Base-by-base conservation (phyloP, 306 rosid genomes). In the Trifolium dubium region DNA sequence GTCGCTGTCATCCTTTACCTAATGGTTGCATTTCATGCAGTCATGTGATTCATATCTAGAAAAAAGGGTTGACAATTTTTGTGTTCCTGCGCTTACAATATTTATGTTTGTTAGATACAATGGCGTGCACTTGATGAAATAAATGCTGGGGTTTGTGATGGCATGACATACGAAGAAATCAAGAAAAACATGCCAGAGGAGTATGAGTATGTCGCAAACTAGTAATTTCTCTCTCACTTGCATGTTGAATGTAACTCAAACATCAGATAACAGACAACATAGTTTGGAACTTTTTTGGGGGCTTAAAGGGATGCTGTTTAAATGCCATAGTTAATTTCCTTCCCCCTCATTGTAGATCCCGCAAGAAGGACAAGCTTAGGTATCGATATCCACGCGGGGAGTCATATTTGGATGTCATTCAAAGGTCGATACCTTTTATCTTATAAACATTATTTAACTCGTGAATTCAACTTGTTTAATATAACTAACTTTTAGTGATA, bases 91-190 rank as follows among this genome's bases (percentile, higher is more conserved):
- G 17, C 46, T 69, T 69, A 44, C 34, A 47, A 59, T 64, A 19
- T 63, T 12, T 70, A 15, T 73, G 60, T 56, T 71, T 80, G 64
- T 71, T 77, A 94, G 99, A 90, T 94, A 78, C 97, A 92, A 89
- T 94, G 99, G 98, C 96, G 97, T n/a, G 97, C 99, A 56, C 88
- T 94, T 71, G 99, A 94, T 72, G 99, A 94, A 86, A 94, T 94
- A 83, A 76, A 94, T 72, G 85, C 80, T 15, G 99, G 99, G 29
- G 99, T 90, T 8, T 94, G 99, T 66, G 99, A 92, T 86, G 99
- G 97, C 49, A 94, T 94, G 97, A 88, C 93, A 1, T 92, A 90
- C 63, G 97, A 90, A 69, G 97, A 94, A 84, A 90, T 92, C 85
- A 88, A 94, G 88, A 94, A 83, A 82, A 94, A 92, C 92, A 92